Conservation (phyloP, 2,329 filamentous ascomycete genomes). For the Exophiala sp. region DNA sequence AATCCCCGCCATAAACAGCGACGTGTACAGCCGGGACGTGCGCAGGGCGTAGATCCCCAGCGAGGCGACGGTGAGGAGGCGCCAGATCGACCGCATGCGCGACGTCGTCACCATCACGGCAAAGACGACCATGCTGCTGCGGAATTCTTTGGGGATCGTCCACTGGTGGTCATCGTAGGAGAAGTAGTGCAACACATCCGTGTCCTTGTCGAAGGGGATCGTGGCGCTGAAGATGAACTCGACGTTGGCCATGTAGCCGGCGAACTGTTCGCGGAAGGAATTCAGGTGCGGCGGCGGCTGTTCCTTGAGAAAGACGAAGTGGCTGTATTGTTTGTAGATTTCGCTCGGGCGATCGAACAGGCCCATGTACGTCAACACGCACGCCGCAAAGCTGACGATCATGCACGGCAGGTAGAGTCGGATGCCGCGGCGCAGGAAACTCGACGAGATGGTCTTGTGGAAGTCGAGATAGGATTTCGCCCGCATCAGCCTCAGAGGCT, state of each 20-base stretch:
- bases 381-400: constrained; percentile 36
- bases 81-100: constrained; percentile 3
- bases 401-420: constrained; percentile 41
- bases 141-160: constrained; percentile 44
- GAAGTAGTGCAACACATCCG: constrained; percentile 11
- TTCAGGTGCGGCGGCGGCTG: constrained; percentile 37
- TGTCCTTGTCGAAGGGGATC: constrained; percentile 12
- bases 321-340: constrained; percentile 3
- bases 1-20: constrained; percentile 19
- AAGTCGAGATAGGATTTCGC: constrained; percentile 36
- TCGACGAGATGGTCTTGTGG: constrained; percentile 37
- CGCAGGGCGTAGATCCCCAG: constrained; percentile 1
- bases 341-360: constrained; percentile 9
- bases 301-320: constrained; percentile 11
- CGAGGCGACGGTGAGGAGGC: constrained; percentile 1
- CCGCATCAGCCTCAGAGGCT: constrained; percentile 37
- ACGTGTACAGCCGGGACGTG: constrained; percentile 3
- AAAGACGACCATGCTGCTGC: constrained; percentile 35
- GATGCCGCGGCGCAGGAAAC: constrained; percentile 39
- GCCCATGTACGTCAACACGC: constrained; percentile 37
- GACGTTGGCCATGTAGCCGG: constrained; percentile 34
- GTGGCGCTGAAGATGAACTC: constrained; percentile 29
- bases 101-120: constrained; percentile 9
- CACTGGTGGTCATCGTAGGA: constrained; percentile 39
- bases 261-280: constrained; percentile 28